Conservation (phyloP, 2,329 filamentous ascomycete genomes). For the Lasiodiplodia hormozganensis region DNA sequence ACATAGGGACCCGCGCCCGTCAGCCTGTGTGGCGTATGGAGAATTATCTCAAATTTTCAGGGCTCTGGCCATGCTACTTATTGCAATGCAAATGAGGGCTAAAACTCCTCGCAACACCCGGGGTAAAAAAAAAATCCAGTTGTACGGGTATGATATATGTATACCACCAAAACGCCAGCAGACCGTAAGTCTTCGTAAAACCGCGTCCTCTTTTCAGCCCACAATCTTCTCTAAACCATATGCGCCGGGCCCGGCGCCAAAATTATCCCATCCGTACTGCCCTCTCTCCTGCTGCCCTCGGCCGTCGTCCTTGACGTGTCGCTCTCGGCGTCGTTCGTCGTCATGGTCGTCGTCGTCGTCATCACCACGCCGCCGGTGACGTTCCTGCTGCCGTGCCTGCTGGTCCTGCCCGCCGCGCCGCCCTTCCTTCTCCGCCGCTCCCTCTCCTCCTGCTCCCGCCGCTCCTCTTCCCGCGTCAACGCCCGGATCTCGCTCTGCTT, state of each 20-base stretch:
- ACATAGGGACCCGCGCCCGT: too few relatives aligned
- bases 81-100: too few relatives aligned
- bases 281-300: neutral
- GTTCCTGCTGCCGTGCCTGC: neutral
- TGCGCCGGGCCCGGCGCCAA: neutral
- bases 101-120: too few relatives aligned
- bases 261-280: constrained; percentile 16
- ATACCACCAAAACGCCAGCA: too few relatives aligned
- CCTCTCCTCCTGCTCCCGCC: neutral
- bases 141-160: too few relatives aligned
- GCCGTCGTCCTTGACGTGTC: neutral
- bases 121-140: too few relatives aligned
- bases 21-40: too few relatives aligned
- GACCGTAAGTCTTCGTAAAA: too few relatives aligned
- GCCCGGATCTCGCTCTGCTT: neutral
- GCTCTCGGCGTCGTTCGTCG: neutral
- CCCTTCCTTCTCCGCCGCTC: neutral
- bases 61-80: too few relatives aligned
- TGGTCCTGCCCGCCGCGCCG: neutral
- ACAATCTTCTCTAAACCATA: neutral
- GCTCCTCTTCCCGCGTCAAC: neutral
- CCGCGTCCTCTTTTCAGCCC: neutral
- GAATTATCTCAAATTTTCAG: too few relatives aligned
- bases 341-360: neutral
- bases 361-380: neutral